phyloP scores from a whole-genome alignment of 331 rosid genomes.

The Telfairia occidentalis region DNA sequence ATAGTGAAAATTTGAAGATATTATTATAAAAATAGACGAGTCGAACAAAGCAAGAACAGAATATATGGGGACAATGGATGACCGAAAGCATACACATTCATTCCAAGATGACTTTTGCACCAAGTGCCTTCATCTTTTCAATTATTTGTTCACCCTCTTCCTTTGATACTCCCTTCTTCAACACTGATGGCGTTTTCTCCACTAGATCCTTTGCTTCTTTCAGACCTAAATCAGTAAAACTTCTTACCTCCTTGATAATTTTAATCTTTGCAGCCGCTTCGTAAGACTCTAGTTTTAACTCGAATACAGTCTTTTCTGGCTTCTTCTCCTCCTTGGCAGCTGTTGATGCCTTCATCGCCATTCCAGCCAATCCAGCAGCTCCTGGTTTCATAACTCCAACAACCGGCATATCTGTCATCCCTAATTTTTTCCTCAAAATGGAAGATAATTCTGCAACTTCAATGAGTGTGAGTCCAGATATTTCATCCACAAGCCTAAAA shows the following conservation, averaged over 20 bases:
- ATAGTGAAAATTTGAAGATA: neutral
- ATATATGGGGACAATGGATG: neutral
- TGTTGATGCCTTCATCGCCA: slow-evolving; percentile 34
- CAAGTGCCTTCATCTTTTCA: slow-evolving; percentile 70
- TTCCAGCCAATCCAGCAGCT: slow-evolving; percentile 43
- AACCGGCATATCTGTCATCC: slow-evolving; percentile 38
- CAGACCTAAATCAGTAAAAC: slow-evolving; percentile 71
- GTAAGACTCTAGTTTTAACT: slow-evolving; percentile 60
- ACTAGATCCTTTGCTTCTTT: slow-evolving; percentile 73
- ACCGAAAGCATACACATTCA: slow-evolving; percentile 17
- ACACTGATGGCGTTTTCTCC: slow-evolving; percentile 57
- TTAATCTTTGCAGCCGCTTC: slow-evolving; percentile 66
- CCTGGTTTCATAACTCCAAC: slow-evolving; percentile 59
- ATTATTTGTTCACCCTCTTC: slow-evolving; percentile 64
- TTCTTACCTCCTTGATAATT: slow-evolving; percentile 67
- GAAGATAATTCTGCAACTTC: slow-evolving; percentile 61
- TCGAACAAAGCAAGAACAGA: neutral
- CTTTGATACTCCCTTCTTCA: slow-evolving; percentile 64
- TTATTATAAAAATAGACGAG: neutral
- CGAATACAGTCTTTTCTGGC: slow-evolving; percentile 56
- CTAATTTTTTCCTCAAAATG: slow-evolving; percentile 36
- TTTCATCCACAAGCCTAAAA: slow-evolving; percentile 62
- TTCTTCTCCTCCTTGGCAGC: slow-evolving; percentile 56
- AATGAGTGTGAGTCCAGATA: slow-evolving; percentile 53
- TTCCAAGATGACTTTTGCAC: slow-evolving; percentile 65